phyloP scores from a whole-genome alignment of 208 protist species.

The Naegleria lovaniensis region DNA sequence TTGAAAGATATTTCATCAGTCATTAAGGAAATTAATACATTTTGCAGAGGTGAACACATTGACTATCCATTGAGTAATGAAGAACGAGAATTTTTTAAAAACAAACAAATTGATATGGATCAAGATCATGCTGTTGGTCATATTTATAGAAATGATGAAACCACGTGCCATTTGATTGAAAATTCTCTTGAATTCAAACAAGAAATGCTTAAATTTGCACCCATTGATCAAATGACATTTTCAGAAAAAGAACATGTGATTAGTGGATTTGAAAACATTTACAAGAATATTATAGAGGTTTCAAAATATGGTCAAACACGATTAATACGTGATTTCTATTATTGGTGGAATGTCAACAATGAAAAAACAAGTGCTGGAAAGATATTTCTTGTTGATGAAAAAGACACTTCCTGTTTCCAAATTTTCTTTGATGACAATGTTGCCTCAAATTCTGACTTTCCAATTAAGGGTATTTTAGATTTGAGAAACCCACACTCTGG shows the following conservation, averaged over 20 bases:
- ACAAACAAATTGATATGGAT: neutral
- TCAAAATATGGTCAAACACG: neutral
- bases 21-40: neutral
- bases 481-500: neutral
- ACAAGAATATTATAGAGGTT: neutral
- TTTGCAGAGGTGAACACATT: neutral
- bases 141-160: neutral
- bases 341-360: constrained; percentile 24
- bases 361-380: neutral
- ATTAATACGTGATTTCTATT: neutral
- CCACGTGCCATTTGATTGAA: neutral
- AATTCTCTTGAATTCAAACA: neutral
- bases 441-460: neutral
- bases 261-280: neutral
- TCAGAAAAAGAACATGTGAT: neutral
- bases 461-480: neutral
- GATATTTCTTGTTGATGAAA: neutral
- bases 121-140: neutral
- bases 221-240: neutral
- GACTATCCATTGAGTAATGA: neutral
- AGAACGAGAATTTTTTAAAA: neutral
- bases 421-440: constrained; percentile 29
- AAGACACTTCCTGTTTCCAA: neutral
- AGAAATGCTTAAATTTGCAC: neutral
- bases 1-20: neutral